Evolutionary conservation across 2,329 filamentous ascomycete species (phyloP).

Genomic region (Cladosporium cucumerinum): DNA sequence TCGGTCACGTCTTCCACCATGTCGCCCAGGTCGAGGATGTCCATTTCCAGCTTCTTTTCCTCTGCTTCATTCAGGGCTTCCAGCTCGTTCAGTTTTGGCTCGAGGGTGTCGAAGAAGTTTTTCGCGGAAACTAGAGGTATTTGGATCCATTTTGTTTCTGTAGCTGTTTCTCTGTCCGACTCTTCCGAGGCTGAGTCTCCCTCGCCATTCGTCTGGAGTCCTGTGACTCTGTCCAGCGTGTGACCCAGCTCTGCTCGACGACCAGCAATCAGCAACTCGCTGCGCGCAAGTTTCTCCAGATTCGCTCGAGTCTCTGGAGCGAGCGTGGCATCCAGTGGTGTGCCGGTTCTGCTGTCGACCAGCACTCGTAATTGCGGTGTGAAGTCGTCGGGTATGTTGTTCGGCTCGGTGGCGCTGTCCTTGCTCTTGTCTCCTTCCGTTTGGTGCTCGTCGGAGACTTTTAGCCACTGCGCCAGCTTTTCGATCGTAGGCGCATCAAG

Average conservation of each 20-base stretch:
- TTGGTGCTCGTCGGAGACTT: conserved; percentile 3
- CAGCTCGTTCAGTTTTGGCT: conserved; percentile 66
- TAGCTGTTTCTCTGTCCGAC: conserved; percentile 9
- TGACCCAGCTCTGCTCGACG: conserved; percentile 27
- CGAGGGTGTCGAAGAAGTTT: conserved; percentile 75
- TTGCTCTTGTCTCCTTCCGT: conserved; percentile 16
- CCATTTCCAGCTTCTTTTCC: conserved; percentile 57
- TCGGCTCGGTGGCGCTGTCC: conserved; percentile 26
- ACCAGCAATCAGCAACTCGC: conserved; percentile 42
- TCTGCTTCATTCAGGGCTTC: conserved; percentile 67
- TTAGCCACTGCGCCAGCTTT: conserved; percentile 53
- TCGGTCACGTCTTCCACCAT: conserved; percentile 63
- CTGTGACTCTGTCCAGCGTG: conserved; percentile 4
- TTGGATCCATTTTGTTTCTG: conserved; percentile 52
- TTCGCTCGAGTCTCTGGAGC: conserved; percentile 63
- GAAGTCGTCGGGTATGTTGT: conserved; percentile 42
- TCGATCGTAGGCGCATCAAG: conserved; percentile 69
- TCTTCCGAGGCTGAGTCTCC: conserved; percentile 1
- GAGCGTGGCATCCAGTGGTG: conserved; percentile 65
- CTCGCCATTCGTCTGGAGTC: not conserved
- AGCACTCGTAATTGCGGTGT: conserved; percentile 68
- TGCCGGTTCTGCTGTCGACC: conserved; percentile 63
- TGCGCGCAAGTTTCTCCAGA: conserved; percentile 58
- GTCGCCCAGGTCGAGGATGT: conserved; percentile 63
- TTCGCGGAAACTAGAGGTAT: conserved; percentile 73